A percentile compares a stretch with the other conserved stretches of the same genome.
These are phyloP conservation scores for Eutypella sp. DNA, from an alignment of 2,329 filamentous ascomycete species.

Conservation along the genomic window DNA sequence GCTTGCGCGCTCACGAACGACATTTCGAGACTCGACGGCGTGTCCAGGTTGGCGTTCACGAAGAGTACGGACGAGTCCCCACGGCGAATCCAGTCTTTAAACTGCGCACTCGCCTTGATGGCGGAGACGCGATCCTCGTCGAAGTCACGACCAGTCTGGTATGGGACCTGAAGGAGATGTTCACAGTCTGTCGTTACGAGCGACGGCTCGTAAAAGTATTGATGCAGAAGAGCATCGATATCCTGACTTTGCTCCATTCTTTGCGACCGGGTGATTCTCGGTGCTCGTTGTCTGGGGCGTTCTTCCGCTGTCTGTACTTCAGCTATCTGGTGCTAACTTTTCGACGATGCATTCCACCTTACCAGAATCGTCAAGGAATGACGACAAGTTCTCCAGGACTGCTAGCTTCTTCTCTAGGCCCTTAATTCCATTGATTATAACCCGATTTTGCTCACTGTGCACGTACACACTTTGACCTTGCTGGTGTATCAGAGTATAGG, in stretches of 20 bases:
- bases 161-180: neutral
- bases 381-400: neutral
- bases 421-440: neutral
- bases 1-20: constrained; percentile 1
- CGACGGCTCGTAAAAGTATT: neutral
- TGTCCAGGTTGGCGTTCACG: constrained; percentile 3
- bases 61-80: constrained; percentile 3
- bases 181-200: constrained; percentile 2
- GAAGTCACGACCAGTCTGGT: neutral
- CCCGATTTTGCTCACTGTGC: neutral
- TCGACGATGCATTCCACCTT: no score
- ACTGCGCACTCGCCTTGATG: neutral
- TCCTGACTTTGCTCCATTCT: neutral
- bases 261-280: neutral
- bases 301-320: neutral
- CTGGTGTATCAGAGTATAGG: neutral
- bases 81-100: constrained; percentile 3
- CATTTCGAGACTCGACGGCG: neutral
- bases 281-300: neutral
- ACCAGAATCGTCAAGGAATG: neutral
- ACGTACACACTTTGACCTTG: neutral
- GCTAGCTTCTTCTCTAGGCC: neutral
- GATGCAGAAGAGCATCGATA: neutral
- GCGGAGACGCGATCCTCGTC: constrained; percentile 3
- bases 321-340: no score